A percentile compares a stretch with the other conserved stretches of the same genome.
phyloP scores from a whole-genome alignment of 2,329 filamentous ascomycete genomes.

The Claviceps sp. region DNA sequence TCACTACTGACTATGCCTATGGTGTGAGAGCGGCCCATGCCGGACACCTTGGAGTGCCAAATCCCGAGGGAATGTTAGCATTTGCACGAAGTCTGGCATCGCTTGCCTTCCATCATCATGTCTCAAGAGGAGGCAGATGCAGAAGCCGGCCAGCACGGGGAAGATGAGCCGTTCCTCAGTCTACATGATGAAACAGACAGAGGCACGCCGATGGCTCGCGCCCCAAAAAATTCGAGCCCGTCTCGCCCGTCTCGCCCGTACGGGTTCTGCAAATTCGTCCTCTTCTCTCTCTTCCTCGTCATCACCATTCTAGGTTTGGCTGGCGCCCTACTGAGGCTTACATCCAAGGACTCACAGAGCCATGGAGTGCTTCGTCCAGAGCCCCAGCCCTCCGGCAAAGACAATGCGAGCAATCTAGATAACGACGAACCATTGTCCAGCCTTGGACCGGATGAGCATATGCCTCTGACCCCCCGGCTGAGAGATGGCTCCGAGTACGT shows the following conservation, averaged over 20 bases:
- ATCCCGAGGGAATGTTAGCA: too few species aligned
- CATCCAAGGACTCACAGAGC: background rate
- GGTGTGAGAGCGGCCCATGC: too few species aligned
- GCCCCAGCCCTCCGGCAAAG: background rate
- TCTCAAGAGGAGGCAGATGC: too few species aligned
- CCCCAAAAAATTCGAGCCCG: background rate
- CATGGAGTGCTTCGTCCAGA: background rate
- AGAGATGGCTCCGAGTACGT: conserved; percentile 37
- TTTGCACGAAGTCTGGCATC: too few species aligned
- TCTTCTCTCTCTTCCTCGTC: conserved; percentile 12
- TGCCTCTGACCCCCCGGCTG: conserved; percentile 13
- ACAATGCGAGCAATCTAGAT: background rate
- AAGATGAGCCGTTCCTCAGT: too few species aligned
- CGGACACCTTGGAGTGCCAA: too few species aligned
- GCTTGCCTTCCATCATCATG: too few species aligned
- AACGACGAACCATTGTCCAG: background rate
- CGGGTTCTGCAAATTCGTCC: conserved; percentile 6
- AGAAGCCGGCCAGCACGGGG: too few species aligned
- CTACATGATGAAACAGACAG: background rate
- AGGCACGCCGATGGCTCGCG: background rate
- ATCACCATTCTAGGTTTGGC: conserved; percentile 13
- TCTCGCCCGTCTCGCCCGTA: background rate
- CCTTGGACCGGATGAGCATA: conserved; percentile 13
- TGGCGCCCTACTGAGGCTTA: conserved; percentile 11
- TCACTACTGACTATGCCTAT: too few species aligned